phyloP scores from a whole-genome alignment of 176 grass and related monocot genomes.

The Phyllostachys edulis region DNA sequence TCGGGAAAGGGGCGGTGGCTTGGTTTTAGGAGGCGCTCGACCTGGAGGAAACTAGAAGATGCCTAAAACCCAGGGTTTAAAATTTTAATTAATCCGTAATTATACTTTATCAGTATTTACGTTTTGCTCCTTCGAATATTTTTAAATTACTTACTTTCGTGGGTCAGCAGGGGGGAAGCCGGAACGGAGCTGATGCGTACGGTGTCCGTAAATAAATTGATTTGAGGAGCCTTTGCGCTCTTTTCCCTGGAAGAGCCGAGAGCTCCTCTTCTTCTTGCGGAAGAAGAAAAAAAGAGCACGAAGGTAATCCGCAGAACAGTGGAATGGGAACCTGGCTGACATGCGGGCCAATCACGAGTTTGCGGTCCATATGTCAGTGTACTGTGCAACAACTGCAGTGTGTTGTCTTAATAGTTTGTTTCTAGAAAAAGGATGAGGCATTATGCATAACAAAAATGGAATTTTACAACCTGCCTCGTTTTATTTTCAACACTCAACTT shows the following conservation, averaged over 20 bases:
- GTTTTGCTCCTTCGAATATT: neutral
- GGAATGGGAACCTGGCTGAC: neutral
- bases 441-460: no score
- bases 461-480: no score
- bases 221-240: neutral
- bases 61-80: conserved; percentile 13
- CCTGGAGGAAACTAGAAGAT: conserved; percentile 19
- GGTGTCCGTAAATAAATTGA: accelerated
- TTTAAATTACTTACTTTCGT: neutral
- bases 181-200: no score
- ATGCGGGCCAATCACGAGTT: accelerated
- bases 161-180: no score
- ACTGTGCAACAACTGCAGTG: neutral
- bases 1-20: neutral
- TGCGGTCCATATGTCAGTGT: neutral
- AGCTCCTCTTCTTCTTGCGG: neutral
- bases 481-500: no score
- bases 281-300: conserved; percentile 3
- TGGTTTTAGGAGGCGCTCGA: neutral
- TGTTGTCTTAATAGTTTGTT: no score
- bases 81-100: neutral
- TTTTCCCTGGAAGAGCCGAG: neutral
- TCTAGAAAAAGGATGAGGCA: no score
- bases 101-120: accelerated
- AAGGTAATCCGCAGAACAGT: neutral